Evolutionary conservation across 2,329 filamentous ascomycete genomes (phyloP), one percentile per base, ranked within the genome.

Genomic region (Pyricularia grisea): DNA sequence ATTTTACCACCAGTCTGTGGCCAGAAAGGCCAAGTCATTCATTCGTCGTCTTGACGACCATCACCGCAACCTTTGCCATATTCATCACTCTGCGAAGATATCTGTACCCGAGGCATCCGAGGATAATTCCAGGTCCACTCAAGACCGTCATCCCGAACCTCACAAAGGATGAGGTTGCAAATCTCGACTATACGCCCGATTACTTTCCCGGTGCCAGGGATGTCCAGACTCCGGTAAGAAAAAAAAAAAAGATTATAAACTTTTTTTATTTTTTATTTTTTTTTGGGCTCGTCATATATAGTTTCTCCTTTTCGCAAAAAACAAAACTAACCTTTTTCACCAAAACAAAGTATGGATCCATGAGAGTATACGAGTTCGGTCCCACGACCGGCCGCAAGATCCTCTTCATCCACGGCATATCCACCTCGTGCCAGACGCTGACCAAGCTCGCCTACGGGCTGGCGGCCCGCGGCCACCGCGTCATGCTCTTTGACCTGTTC

Each of bases 331-430:
- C 42, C 3, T 50, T 17, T 64, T 10, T 12, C 5, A 3, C 5
- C 69, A 14, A 20, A 9, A n/a, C n/a, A 60, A 65, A 86, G 75
- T 94, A 92, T 76, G 92, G 93, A 67, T 88, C 83, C 42, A 88
- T 93, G 68, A 83, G 91, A 55, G 90, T 92, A 27, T 95, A 95
- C 76, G 93, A 96, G 80, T 96, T 90, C 80, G 93, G 93, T 1
- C 90, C 92, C 0, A 84, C 88, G 67, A 78, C 86, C 68, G 93
- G 93, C 9, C 84, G 86, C 65, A 94, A 91, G 74, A 88, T 95
- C 4, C 78, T 96, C 20, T 83, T 96, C 42, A 83, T 97, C 10
- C 93, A 96, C 76, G 93, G 93, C 64, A 94, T 96, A 76, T 92
- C 89, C 71, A 96, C 92, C 0, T 90, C 92, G 0, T 93, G 90